A percentile compares a stretch with the other conserved stretches of the same genome.
phyloP scores from a whole-genome alignment of 2,329 filamentous ascomycete species.

The Endocalyx cinctus region DNA sequence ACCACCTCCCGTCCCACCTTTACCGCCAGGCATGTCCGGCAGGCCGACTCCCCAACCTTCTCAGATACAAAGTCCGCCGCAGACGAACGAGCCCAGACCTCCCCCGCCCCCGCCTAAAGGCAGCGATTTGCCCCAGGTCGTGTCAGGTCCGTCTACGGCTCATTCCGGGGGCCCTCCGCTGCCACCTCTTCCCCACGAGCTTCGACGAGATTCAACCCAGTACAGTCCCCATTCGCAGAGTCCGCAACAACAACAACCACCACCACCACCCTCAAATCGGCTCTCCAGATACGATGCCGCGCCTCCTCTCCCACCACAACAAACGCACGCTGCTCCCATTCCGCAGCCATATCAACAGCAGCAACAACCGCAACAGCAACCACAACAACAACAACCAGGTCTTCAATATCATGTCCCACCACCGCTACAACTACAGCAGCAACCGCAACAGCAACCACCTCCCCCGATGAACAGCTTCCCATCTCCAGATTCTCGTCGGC shows the following conservation, averaged over 20 bases:
- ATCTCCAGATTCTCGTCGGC: conserved; percentile 14
- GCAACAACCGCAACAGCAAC: conserved; percentile 15
- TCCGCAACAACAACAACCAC: conserved; percentile 5
- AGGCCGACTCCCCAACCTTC: conserved; percentile 27
- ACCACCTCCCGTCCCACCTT: conserved; percentile 67
- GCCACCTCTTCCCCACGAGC: conserved; percentile 31
- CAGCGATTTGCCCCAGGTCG: conserved; percentile 21
- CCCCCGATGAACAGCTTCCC: conserved; percentile 17
- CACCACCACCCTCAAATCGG: conserved; percentile 18
- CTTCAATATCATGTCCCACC: conserved; percentile 23
- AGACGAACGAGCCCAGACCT: conserved; percentile 29
- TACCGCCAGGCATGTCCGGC: conserved; percentile 61
- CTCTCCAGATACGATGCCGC: conserved; percentile 29
- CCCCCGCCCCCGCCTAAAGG: conserved; percentile 55
- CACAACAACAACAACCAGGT: conserved; percentile 14
- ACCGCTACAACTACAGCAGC: conserved; percentile 22
- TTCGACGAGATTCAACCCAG: conserved; percentile 21
- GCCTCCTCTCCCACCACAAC: conserved; percentile 21
- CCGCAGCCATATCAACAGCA: conserved; percentile 22
- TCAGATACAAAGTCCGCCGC: conserved; percentile 15
- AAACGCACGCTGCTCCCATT: not conserved
- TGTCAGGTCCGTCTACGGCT: conserved; percentile 30
- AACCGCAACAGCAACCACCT: conserved; percentile 17
- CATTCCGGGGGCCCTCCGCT: conserved; percentile 22
- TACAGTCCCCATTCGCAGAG: conserved; percentile 10